Evolutionary conservation across 352 stramenopile genomes (phyloP).

Genomic region (Phytopythium kandeliae): DNA sequence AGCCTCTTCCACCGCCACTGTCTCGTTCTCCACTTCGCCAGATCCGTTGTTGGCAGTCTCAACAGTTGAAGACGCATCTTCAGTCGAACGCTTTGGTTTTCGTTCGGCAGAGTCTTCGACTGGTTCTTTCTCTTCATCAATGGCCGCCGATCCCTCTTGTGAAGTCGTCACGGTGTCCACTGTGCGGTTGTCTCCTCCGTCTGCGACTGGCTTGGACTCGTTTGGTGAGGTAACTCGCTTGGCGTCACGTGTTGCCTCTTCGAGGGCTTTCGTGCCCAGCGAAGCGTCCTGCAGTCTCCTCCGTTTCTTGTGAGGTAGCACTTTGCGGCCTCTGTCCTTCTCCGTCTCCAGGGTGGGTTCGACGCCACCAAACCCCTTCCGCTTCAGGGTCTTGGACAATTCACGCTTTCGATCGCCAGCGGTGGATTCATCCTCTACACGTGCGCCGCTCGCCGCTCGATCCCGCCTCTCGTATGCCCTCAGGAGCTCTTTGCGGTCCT

Average conservation of each 20-base stretch:
- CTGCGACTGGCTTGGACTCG: background rate
- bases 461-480: background rate
- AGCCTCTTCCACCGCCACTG: background rate
- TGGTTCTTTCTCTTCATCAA: background rate
- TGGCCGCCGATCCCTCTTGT: background rate
- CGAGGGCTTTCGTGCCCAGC: background rate
- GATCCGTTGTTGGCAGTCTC: background rate
- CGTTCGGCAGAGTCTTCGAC: background rate
- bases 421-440: background rate
- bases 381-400: background rate
- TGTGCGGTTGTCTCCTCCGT: too few species aligned
- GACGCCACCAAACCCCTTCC: background rate
- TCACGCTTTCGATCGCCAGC: background rate
- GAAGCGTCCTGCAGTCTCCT: background rate
- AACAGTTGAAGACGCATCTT: background rate
- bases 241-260: background rate
- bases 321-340: background rate
- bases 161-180: background rate
- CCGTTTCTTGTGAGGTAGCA: slow-evolving; percentile 1
- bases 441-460: background rate
- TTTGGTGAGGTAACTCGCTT: background rate
- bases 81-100: background rate
- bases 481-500: background rate
- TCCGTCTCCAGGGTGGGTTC: background rate
- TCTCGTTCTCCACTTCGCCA: background rate